Evolutionary conservation across 768 basidiomycete species (phyloP).

Genomic region (Inosperma sp.): DNA sequence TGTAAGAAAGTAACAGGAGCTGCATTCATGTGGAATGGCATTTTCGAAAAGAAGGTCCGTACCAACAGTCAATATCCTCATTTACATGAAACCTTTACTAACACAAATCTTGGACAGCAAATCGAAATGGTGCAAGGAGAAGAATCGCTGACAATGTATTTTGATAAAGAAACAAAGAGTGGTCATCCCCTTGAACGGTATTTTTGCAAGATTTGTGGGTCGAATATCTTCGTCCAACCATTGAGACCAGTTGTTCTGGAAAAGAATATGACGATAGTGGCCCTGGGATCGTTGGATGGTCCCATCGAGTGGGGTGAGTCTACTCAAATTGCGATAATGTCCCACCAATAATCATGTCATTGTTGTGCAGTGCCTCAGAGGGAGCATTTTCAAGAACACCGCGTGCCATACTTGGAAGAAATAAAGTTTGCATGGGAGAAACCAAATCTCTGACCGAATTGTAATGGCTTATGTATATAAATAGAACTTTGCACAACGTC

Average conservation of each 20-base stretch:
- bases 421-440: conserved; percentile 21
- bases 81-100: background rate
- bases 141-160: conserved; percentile 25
- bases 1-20: conserved; percentile 40
- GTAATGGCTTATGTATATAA: too few relatives aligned
- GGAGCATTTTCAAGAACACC: conserved; percentile 25
- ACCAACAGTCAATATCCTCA: background rate
- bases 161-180: conserved; percentile 28
- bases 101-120: conserved; percentile 20
- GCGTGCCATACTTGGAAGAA: conserved; percentile 21
- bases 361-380: conserved; percentile 25
- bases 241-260: conserved; percentile 13
- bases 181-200: conserved; percentile 28
- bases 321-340: background rate
- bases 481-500: too few relatives aligned
- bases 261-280: conserved; percentile 21
- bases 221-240: conserved; percentile 30
- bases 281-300: conserved; percentile 30
- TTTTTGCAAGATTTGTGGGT: conserved; percentile 36
- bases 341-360: background rate
- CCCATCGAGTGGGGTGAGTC: conserved; percentile 29
- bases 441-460: conserved; percentile 11
- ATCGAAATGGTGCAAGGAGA: conserved; percentile 25
- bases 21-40: conserved; percentile 38
- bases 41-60: conserved; percentile 34